Evolutionary conservation across 2,329 filamentous ascomycete species (phyloP), one percentile per base, ranked within the genome.

Genomic region (Aureobasidium leucospermi): DNA sequence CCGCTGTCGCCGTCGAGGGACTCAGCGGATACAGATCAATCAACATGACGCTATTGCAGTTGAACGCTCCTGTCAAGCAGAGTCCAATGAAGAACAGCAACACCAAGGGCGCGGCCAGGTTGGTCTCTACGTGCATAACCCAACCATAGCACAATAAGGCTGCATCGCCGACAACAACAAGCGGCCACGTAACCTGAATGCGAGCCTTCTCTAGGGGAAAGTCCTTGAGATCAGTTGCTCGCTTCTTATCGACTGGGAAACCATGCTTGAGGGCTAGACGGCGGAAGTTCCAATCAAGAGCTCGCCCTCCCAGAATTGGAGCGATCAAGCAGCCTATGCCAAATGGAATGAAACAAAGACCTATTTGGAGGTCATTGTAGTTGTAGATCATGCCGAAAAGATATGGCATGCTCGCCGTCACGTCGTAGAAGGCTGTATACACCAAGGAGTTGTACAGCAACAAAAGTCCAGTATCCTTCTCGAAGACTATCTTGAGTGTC

Each of bases 281-380:
- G 6, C 84, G 79, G 70, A 89, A 95, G 70, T 91, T 91, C 78
- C 82, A 85, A 70, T 90, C 87, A 38, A 89, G 78, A 1, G 84
- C 64, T 2, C 78, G 76, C 5, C 89, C 87, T 36, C 69, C 72
- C 15, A 75, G 67, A 28, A 75, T 63, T 16, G 74, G 68, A 45
- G 73, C 68, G 19, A 70, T 51, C 36, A 75, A 64, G 42, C 69
- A 67, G 5, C 76, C 76, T 6, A 68, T 58, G 11, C 73, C 75
- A 41, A 75, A 71, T 0, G 75, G 70, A 16, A 71, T 67, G 62
- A 72, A 79, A 8, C 61, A 67, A 6, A 76, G 65, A 2, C 74
- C 74, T 42, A 80, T 73, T 61, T 81, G 71, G 10, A 81, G 71
- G 55, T 78, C 72, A 64, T 72, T 69, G 65, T 79, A 77, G 23